Evolutionary conservation across 2,329 filamentous ascomycete genomes (phyloP).

Genomic region (Leptosphaerulina australis): DNA sequence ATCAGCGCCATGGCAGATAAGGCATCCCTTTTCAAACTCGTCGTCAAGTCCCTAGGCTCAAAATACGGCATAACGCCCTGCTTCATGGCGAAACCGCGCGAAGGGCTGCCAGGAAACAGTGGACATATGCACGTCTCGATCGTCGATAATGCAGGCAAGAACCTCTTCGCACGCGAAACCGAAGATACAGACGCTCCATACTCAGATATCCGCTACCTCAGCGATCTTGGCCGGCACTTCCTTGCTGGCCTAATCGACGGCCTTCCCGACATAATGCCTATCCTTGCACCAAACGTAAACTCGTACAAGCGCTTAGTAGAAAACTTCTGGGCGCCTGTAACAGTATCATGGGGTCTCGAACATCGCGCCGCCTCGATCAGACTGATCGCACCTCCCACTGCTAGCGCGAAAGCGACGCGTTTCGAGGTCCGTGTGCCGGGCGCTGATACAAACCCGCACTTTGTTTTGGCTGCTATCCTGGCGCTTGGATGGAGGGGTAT

Average conservation of each 20-base stretch:
- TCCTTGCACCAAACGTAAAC: conserved; percentile 93
- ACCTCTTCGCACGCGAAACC: conserved; percentile 77
- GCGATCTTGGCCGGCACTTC: conserved; percentile 89
- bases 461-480: conserved; percentile 84
- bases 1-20: conserved; percentile 89
- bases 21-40: conserved; percentile 91
- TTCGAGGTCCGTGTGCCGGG: conserved; percentile 93
- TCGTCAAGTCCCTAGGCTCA: conserved; percentile 85
- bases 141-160: conserved; percentile 78
- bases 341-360: conserved; percentile 95
- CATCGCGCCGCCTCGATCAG: conserved; percentile 91
- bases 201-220: conserved; percentile 73
- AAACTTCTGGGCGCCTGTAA: conserved; percentile 99
- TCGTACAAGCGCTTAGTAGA: conserved; percentile 98
- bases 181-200: conserved; percentile 69
- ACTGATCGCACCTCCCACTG: conserved; percentile 85
- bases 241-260: conserved; percentile 88
- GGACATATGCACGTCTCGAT: conserved; percentile 96
- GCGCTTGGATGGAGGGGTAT: conserved; percentile 89
- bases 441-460: conserved; percentile 90
- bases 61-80: conserved; percentile 92
- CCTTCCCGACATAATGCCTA: conserved; percentile 92
- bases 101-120: conserved; percentile 90
- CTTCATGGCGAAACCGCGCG: conserved; percentile 97
- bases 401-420: conserved; percentile 82